These are phyloP conservation scores for Themeda triandra DNA, from an alignment of 176 grass and related monocot genomes.

Conservation along the genomic window DNA sequence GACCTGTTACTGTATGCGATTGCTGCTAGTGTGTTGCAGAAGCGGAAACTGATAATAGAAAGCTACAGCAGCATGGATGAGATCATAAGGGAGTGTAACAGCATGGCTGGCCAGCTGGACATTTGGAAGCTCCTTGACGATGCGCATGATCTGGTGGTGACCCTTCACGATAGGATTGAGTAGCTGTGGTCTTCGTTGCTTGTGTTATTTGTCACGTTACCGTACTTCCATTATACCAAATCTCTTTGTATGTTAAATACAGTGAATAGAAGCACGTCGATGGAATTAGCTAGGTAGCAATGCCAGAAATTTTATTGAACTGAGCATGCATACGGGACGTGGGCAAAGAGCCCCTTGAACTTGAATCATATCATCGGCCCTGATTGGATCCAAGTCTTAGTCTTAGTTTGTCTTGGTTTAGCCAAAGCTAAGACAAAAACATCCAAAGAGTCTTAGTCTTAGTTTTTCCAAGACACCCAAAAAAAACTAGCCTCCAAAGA, in stretches of 20 bases:
- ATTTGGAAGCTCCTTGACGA: constrained; percentile 96
- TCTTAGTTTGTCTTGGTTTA: too few species aligned
- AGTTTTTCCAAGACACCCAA: too few species aligned
- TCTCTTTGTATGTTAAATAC: constrained; percentile 16
- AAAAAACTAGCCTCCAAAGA: too few species aligned
- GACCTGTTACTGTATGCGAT: constrained; percentile 89
- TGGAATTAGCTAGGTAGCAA: not conserved
- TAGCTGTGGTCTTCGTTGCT: constrained; percentile 1
- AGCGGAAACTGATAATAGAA: constrained; percentile 93
- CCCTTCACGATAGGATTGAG: constrained; percentile 61
- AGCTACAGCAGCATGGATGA: constrained; percentile 95
- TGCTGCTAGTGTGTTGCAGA: constrained; percentile 93
- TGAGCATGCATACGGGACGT: not conserved
- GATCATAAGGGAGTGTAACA: constrained; percentile 96
- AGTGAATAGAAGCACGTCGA: not conserved
- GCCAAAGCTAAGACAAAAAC: too few species aligned
- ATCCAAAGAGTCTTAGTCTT: too few species aligned
- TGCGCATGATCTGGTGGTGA: constrained; percentile 80
- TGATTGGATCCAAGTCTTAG: too few species aligned
- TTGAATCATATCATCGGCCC: not conserved
- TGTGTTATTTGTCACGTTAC: constrained; percentile 2
- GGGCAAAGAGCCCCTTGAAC: not conserved
- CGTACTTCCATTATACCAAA: not conserved
- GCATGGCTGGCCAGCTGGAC: constrained; percentile 83
- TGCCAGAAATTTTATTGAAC: not conserved